Evolutionary conservation across 148 eudicot species (phyloP).

Genomic region (Talinum fruticosum): DNA sequence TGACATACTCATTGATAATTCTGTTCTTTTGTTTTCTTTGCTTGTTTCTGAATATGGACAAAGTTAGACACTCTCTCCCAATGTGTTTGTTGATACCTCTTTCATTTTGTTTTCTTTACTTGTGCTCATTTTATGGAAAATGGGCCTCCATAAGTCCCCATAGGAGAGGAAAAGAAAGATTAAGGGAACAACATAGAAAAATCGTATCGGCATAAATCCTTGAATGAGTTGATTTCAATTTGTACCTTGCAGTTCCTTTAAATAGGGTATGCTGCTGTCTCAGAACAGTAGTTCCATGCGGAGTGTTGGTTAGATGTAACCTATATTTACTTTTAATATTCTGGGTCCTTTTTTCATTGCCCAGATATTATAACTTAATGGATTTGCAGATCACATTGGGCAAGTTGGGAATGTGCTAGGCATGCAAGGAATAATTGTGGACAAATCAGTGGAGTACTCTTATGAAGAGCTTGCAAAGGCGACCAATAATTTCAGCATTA

Average conservation of each 20-base stretch:
- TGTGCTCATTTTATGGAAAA: not conserved
- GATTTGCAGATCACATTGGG: conserved; percentile 31
- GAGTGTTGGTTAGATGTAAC: not conserved
- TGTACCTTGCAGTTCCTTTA: not conserved
- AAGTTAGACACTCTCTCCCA: not conserved
- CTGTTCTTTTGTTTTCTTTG: not conserved
- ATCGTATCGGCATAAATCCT: not conserved
- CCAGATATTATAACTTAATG: conserved; percentile 19
- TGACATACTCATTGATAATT: not conserved
- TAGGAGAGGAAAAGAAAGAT: not conserved
- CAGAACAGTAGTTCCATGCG: not conserved
- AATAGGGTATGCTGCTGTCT: not conserved
- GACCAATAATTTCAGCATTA: conserved; percentile 67
- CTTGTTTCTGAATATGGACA: not conserved
- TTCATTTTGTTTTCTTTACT: no score
- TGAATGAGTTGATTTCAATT: not conserved
- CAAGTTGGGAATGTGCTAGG: conserved; percentile 30
- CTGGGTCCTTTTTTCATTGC: not conserved
- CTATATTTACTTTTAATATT: not conserved
- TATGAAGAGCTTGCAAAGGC: conserved; percentile 81
- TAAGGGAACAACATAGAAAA: not conserved
- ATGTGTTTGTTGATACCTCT: no score
- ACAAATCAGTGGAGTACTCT: conserved; percentile 72
- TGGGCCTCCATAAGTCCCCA: not conserved
- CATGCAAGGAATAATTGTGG: conserved; percentile 47